Conservation (phyloP, 768 basidiomycete genomes). For the Suillus fuscotomentosus region DNA sequence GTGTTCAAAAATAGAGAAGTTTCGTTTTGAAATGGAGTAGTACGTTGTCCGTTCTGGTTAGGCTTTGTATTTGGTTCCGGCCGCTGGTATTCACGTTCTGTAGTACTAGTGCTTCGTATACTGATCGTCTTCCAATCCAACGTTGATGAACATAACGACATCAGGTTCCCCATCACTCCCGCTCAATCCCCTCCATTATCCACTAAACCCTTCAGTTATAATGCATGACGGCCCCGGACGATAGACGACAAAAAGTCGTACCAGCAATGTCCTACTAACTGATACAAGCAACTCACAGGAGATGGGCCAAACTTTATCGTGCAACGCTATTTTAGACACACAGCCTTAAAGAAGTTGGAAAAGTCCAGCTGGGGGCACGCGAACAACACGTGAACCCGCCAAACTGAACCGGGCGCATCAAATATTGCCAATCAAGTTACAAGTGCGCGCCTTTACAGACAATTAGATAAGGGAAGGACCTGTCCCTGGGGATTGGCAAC, state of each 20-base stretch:
- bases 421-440: not conserved
- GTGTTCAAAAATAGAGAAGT: not conserved
- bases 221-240: not conserved
- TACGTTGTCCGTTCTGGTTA: not conserved
- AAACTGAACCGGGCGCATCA: not conserved
- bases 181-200: not conserved
- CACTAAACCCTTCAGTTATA: not conserved
- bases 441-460: not conserved
- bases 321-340: not conserved
- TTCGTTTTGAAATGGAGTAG: not conserved
- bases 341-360: not conserved
- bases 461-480: not conserved
- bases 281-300: not conserved
- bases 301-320: not conserved
- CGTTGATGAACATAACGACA: not conserved
- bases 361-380: not conserved
- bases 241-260: not conserved
- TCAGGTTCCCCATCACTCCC: not conserved
- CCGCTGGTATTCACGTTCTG: not conserved
- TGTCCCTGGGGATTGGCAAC: not conserved
- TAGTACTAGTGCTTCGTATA: no score
- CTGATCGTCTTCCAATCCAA: no score
- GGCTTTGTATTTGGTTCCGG: not conserved
- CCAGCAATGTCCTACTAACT: not conserved
- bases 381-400: not conserved